phyloP scores from a whole-genome alignment of 257 asterid genomes.

The Ehretia macrophylla region DNA sequence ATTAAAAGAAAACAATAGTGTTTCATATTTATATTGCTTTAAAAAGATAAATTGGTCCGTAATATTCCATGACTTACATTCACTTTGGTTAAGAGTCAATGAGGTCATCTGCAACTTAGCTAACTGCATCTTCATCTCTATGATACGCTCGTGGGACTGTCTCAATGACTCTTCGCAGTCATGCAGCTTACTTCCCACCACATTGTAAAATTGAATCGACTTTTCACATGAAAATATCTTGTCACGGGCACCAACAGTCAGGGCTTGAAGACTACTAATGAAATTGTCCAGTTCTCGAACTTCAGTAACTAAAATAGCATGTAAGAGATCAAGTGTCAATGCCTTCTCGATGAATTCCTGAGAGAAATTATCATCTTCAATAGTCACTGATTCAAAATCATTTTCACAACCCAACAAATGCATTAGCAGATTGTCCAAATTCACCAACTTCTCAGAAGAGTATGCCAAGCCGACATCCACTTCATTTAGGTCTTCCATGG shows the following conservation, averaged over 20 bases:
- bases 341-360: conserved; percentile 52
- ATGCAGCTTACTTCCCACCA: conserved; percentile 44
- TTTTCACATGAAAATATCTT: conserved; percentile 34
- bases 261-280: conserved; percentile 42
- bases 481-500: conserved; percentile 33
- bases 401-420: conserved; percentile 36
- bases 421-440: conserved; percentile 58
- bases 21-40: too few relatives aligned
- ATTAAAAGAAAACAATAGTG: too few relatives aligned
- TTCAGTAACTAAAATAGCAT: conserved; percentile 54
- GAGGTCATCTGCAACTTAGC: conserved; percentile 84
- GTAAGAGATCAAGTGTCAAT: conserved; percentile 54
- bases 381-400: conserved; percentile 34
- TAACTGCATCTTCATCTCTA: conserved; percentile 68
- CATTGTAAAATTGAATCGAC: conserved; percentile 28
- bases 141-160: conserved; percentile 51
- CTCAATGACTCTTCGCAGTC: conserved; percentile 54
- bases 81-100: conserved; percentile 45
- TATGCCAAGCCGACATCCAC: conserved; percentile 44
- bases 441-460: conserved; percentile 58
- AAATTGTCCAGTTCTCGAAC: conserved; percentile 52
- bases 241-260: conserved; percentile 34
- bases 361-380: conserved; percentile 49
- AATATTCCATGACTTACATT: conserved; percentile 40
- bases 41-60: too few relatives aligned